Evolutionary conservation across 2,329 filamentous ascomycete species (phyloP), one percentile per base, ranked within the genome.

Genomic region (Sporothrix pallida): DNA sequence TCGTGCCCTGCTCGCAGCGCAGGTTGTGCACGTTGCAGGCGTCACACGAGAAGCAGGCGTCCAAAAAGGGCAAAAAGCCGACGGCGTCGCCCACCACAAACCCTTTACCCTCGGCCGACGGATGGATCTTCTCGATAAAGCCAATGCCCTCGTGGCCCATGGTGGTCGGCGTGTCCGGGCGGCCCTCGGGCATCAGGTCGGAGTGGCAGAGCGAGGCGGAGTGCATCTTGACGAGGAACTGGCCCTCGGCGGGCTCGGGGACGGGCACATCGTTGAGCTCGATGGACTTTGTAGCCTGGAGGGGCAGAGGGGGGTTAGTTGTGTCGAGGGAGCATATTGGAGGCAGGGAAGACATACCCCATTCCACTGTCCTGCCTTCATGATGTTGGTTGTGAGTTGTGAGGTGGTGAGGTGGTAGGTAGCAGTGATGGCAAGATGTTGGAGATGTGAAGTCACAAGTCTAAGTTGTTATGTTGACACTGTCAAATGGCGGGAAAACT

Each of bases 121-220:
- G 87, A 83, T 75, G 91, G 84, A 1, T 81, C 86, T 77, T 84
- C 87, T 62, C 84, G 17, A 92, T 85, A 67, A 85, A 83, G 5
- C 90, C 90, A 1, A 89, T 90, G 76, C 91, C 91, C 78, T 92
- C 90, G 78, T 92, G 90, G 71, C 89, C 88, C n/a, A 79, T 75
- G 4, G 73, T 78, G 70, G 72, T 76, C 23, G 72, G 78, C 44
- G 20, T 60, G 67, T 75, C 37, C 62, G 63, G 52, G 9, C 50
- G 50, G 31, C 68, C 72, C 23, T 62, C 44, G 52, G 65, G 54
- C 72, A 73, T 73, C n/a, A 73, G 52, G 52, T 73, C 72, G 8
- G 72, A 69, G 42, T 67, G 72, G 72, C 72, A 73, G 17, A 73
- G 72, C n/a, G 62, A 69, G 7, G 62, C 65, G 7, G 62, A 73